Conservation (phyloP, 2,329 filamentous ascomycete species). For the Drechslerella coelobrocha region DNA sequence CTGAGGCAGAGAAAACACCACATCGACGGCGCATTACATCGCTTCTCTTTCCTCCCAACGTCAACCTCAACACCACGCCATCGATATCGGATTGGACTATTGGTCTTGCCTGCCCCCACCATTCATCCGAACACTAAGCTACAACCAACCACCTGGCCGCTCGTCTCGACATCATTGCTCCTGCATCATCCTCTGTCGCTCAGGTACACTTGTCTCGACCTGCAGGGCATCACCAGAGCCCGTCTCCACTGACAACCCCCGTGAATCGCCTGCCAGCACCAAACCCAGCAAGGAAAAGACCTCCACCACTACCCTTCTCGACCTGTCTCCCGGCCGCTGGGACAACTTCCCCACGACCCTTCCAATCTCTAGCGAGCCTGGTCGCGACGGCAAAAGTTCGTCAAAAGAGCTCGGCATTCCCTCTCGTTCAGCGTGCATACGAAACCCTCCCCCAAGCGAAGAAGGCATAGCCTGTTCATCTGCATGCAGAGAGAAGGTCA, state of each 20-base stretch:
- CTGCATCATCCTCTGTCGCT: conserved; percentile 30
- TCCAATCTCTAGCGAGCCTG: conserved; percentile 21
- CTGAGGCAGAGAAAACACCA: conserved; percentile 26
- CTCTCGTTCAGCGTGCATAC: conserved; percentile 39
- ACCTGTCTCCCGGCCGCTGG: conserved; percentile 21
- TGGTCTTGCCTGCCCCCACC: conserved; percentile 11
- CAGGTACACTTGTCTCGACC: conserved; percentile 44
- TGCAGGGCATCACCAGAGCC: conserved; percentile 21
- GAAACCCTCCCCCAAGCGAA: conserved; percentile 25
- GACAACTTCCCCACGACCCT: conserved; percentile 34
- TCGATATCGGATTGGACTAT: conserved; percentile 16
- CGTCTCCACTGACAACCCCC: conserved; percentile 30
- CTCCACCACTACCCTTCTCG: conserved; percentile 8
- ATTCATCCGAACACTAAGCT: conserved; percentile 11
- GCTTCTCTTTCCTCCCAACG: conserved; percentile 48
- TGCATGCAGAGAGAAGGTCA: conserved; percentile 45
- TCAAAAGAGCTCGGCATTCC: conserved; percentile 49
- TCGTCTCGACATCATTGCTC: conserved; percentile 19
- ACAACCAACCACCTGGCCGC: conserved; percentile 47
- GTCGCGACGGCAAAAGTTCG: conserved; percentile 27
- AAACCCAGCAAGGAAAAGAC: conserved; percentile 23
- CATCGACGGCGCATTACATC: conserved; percentile 40
- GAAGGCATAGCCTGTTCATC: conserved; percentile 42
- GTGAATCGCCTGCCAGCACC: conserved; percentile 22
- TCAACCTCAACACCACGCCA: conserved; percentile 47